Evolutionary conservation across 345 rosid species (phyloP).

Genomic region (Sonneratia caseolaris): DNA sequence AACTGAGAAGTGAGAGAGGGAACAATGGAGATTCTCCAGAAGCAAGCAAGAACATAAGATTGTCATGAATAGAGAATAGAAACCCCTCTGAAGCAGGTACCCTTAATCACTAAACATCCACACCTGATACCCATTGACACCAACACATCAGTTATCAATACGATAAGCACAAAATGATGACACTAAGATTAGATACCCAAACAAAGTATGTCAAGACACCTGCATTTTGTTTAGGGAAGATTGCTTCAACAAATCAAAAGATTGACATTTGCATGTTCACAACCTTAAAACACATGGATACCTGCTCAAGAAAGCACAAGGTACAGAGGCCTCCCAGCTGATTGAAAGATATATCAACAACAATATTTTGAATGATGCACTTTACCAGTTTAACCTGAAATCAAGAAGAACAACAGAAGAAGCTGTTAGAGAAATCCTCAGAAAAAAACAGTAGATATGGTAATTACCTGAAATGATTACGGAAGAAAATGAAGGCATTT

Average conservation of each 20-base stretch:
- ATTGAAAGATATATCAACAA: constrained; percentile 89
- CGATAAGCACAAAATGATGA: not conserved
- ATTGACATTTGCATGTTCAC: not conserved
- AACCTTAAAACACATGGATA: constrained; percentile 12
- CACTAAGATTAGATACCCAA: not conserved
- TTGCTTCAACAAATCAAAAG: not conserved
- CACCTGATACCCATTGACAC: not conserved
- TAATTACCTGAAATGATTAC: not conserved
- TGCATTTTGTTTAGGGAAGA: not conserved
- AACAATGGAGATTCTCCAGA: not conserved
- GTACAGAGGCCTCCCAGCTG: constrained; percentile 80
- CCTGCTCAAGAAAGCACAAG: constrained; percentile 92
- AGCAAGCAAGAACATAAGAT: not conserved
- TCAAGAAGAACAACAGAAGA: not conserved
- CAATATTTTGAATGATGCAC: constrained; percentile 70
- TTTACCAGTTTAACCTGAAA: constrained; percentile 88
- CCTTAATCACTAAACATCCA: not conserved
- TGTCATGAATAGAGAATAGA: not conserved
- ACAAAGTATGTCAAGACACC: not conserved
- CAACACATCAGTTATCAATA: not conserved
- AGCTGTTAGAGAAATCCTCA: not conserved
- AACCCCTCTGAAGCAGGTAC: not conserved
- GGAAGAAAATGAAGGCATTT: not conserved
- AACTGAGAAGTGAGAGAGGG: not conserved
- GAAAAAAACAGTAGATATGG: not conserved